Evolutionary conservation across 2,329 filamentous ascomycete genomes (phyloP).

Genomic region (Venturia carpophila): DNA sequence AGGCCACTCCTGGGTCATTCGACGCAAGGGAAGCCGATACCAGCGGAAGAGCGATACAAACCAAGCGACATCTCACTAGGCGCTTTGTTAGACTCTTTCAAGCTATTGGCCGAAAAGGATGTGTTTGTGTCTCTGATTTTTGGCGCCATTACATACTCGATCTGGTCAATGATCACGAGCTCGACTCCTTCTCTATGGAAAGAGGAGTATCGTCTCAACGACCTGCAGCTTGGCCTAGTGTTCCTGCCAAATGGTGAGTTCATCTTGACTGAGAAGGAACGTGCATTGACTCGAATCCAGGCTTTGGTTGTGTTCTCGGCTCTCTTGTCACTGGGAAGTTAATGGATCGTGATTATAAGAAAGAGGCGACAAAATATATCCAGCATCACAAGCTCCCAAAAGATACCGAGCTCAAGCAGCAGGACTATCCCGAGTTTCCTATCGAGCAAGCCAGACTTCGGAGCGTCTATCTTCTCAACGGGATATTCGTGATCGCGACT

Average conservation of each 20-base stretch:
- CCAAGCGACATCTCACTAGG: conserved; percentile 27
- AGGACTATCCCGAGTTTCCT: conserved; percentile 41
- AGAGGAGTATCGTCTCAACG: conserved; percentile 33
- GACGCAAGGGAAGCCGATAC: neutral
- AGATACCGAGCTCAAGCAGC: conserved; percentile 23
- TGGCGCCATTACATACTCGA: conserved; percentile 39
- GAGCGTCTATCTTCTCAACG: conserved; percentile 34
- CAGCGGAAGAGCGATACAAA: conserved; percentile 7
- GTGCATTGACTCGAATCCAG: conserved; percentile 9
- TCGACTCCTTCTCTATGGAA: conserved; percentile 37
- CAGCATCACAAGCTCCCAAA: conserved; percentile 26
- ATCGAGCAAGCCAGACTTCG: conserved; percentile 35
- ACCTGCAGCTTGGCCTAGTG: conserved; percentile 34
- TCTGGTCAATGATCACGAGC: conserved; percentile 44
- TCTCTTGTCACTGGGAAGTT: conserved; percentile 36
- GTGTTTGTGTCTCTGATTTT: conserved; percentile 39
- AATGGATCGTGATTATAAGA: conserved; percentile 36
- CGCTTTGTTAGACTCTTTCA: conserved; percentile 34
- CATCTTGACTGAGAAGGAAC: neutral
- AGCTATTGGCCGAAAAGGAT: conserved; percentile 40
- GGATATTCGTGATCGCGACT: conserved; percentile 31
- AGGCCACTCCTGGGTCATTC: conserved; percentile 30
- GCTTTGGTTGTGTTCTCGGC: conserved; percentile 36
- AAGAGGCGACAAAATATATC: conserved; percentile 30
- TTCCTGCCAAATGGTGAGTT: conserved; percentile 34